Evolutionary conservation across 1,284 basidiomycete species (phyloP), one percentile per base, ranked within the genome.

Genomic region (Waitea zeae): DNA sequence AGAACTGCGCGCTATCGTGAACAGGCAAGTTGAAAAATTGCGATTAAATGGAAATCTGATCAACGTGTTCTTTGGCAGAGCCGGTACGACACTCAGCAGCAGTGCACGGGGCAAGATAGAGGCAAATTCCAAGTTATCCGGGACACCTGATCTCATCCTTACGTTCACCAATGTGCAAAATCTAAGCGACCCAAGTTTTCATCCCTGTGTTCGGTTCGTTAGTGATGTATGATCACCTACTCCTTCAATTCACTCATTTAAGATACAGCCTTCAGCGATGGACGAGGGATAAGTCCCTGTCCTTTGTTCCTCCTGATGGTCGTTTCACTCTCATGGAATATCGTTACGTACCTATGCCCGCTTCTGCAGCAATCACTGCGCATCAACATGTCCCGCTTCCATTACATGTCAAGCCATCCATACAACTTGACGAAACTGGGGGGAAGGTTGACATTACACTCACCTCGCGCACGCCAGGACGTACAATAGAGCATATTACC

Each of bases 231-330:
- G 14, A 13, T 3, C 12, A 18, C n/a, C n/a, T n/a, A n/a, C n/a
- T n/a, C n/a, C n/a, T n/a, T 2, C 11, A 6, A 17, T 35, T 11
- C 17, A 32, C 12, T 11, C 29, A 32, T 11, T 30, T 34, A 6
- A 34, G 39, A 37, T 32, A 29, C 42, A 88, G 87, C 22, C 61
- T 89, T 34, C 71, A 73, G 45, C 74, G 77, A 36, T 95, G 87
- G 82, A 61, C 70, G 31, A 71, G 77, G 33, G 80, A 87, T 47
- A 76, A 73, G 43, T 59, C 69, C 0, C 61, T 97, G 35, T 92
- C 87, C 1, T 97, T 97, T 50, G 76, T 97, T 30, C 92, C 92
- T 3, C 92, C 92, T 2, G 92, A 97, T 47, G 92, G 92, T 7
- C 72, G 72, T 41, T 97, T 96, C 56, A 70, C 71, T 27, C 62